A percentile compares a stretch with the other conserved stretches of the same genome.
Evolutionary conservation across 805 yeast genomes (phyloP).

Genomic region (Candida ipomoeae): DNA sequence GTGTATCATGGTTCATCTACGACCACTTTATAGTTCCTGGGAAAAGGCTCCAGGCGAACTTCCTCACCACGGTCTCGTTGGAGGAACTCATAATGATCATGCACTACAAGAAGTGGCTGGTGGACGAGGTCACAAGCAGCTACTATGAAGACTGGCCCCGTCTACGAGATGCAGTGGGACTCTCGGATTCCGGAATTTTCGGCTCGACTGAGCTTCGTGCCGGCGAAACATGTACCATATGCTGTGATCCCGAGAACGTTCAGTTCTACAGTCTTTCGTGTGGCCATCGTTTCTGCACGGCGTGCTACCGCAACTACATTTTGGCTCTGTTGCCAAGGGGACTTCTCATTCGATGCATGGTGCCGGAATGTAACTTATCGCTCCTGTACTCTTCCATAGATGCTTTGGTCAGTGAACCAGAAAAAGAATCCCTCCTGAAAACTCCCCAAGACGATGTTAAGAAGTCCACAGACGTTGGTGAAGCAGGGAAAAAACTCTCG

Average conservation of each 20-base stretch:
- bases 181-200: slow-evolving; percentile 8
- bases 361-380: slow-evolving; percentile 45
- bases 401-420: neutral
- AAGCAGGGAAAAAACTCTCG: neutral
- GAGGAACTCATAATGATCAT: slow-evolving; percentile 35
- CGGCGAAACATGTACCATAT: slow-evolving; percentile 56
- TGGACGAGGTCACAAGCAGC: slow-evolving; percentile 34
- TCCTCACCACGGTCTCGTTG: slow-evolving; percentile 25
- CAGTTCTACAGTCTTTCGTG: slow-evolving; percentile 55
- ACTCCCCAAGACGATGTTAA: neutral
- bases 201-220: neutral
- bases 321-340: slow-evolving; percentile 41
- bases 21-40: slow-evolving; percentile 22
- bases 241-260: slow-evolving; percentile 52
- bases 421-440: neutral
- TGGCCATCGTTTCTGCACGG: slow-evolving; percentile 63
- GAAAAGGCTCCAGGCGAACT: slow-evolving; percentile 18
- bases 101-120: slow-evolving; percentile 37
- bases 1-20: slow-evolving; percentile 21
- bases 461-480: neutral
- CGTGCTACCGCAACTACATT: slow-evolving; percentile 65
- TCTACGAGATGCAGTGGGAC: slow-evolving; percentile 28
- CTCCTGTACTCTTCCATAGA: slow-evolving; percentile 42
- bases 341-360: slow-evolving; percentile 61
- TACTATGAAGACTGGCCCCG: slow-evolving; percentile 29